Conservation (phyloP, 2,329 filamentous ascomycete genomes). For the Cytospora chrysosperma region DNA sequence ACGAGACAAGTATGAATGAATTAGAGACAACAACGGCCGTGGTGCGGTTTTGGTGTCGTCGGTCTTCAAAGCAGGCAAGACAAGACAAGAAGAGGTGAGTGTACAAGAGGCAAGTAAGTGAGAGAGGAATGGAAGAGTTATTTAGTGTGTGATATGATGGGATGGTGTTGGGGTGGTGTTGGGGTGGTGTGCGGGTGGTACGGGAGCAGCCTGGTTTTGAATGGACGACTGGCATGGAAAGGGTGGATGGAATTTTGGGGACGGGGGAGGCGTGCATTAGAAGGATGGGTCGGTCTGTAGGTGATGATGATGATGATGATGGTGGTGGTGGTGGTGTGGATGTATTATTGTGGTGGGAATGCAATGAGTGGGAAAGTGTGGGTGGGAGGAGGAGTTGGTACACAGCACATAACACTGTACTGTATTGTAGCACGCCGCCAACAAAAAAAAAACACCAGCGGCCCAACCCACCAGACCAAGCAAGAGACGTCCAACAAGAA, state of each 20-base stretch:
- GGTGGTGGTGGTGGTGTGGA: not conserved
- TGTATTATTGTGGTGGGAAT: not conserved
- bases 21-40: constrained; percentile 1
- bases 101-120: not conserved
- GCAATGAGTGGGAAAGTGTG: no score
- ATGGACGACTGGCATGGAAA: constrained; percentile 19
- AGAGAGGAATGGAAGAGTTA: constrained; percentile 17
- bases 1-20: not conserved
- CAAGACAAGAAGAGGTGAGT: not conserved
- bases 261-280: not conserved
- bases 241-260: constrained; percentile 3
- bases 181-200: constrained; percentile 16
- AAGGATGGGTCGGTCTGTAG: not conserved
- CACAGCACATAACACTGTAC: no score
- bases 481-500: not conserved
- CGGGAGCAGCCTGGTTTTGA: constrained; percentile 24
- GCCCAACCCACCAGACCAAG: no score
- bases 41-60: not conserved
- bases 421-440: no score
- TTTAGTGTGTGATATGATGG: constrained; percentile 1
- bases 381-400: no score
- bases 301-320: not conserved
- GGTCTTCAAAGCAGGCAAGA: not conserved
- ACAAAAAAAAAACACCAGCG: no score
- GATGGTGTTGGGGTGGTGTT: constrained; percentile 2